Evolutionary conservation across 2,329 filamentous ascomycete genomes (phyloP).

Genomic region (Lecanosticta acicola): DNA sequence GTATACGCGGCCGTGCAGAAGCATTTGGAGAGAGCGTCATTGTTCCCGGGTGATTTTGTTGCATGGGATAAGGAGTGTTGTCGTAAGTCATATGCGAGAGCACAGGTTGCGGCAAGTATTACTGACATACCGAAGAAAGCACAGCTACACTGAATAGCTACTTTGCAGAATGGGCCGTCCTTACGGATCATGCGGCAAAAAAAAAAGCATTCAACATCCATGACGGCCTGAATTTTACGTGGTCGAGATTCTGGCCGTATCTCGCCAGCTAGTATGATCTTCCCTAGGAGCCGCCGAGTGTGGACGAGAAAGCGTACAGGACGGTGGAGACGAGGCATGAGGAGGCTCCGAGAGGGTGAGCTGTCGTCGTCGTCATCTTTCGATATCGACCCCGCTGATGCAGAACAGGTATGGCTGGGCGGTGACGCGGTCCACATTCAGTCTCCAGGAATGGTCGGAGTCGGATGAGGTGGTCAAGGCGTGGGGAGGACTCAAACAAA

Average conservation of each 20-base stretch:
- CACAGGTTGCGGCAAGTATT: background rate
- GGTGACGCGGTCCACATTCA: slow-evolving; percentile 10
- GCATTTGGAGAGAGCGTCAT: slow-evolving; percentile 36
- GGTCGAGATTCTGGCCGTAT: slow-evolving; percentile 44
- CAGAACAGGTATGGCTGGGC: slow-evolving; percentile 14
- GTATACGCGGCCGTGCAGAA: slow-evolving; percentile 45
- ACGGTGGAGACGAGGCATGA: slow-evolving; percentile 9
- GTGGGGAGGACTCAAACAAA: slow-evolving; percentile 33
- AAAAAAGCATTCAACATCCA: slow-evolving; percentile 46
- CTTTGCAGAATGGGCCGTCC: slow-evolving; percentile 45
- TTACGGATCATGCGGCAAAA: slow-evolving; percentile 35
- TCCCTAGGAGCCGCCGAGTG: slow-evolving; percentile 13
- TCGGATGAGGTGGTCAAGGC: slow-evolving; percentile 38
- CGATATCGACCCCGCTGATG: background rate
- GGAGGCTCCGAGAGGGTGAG: slow-evolving; percentile 16
- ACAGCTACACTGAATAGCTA: slow-evolving; percentile 44
- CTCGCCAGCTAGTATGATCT: slow-evolving; percentile 40
- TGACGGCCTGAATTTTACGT: slow-evolving; percentile 43
- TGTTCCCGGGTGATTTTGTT: slow-evolving; percentile 40
- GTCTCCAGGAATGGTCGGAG: slow-evolving; percentile 40
- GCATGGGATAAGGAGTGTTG: slow-evolving; percentile 42
- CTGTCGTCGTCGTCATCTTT: too few species aligned
- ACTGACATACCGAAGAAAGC: too few species aligned
- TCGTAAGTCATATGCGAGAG: slow-evolving; percentile 9
- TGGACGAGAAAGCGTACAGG: slow-evolving; percentile 13